Conservation (phyloP, 108 stramenopile species). For the Mayamaea pseudoterrestris region DNA sequence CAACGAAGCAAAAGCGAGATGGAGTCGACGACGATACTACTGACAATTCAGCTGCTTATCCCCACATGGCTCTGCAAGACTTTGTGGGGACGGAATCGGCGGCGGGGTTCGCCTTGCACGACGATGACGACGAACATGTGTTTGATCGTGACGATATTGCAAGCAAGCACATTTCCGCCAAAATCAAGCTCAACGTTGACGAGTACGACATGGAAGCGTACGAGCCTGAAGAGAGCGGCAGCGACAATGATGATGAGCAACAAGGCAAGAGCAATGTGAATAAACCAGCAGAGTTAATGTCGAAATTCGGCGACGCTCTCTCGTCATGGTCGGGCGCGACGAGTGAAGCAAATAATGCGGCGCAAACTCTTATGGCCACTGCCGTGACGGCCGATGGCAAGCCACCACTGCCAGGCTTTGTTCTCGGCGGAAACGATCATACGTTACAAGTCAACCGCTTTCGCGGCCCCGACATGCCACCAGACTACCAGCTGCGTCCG, state of each 20-base stretch:
- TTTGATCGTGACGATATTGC: slow-evolving; percentile 16
- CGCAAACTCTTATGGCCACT: neutral
- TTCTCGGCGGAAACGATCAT: slow-evolving; percentile 18
- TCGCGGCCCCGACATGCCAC: slow-evolving; percentile 42
- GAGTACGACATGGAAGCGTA: slow-evolving; percentile 35
- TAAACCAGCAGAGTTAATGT: neutral
- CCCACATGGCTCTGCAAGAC: no score
- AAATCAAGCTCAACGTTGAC: slow-evolving; percentile 13
- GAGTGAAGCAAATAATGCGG: neutral
- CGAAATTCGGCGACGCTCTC: slow-evolving; percentile 9
- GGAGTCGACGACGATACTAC: slow-evolving; percentile 41
- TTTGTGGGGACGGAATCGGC: slow-evolving; percentile 60
- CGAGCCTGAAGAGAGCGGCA: slow-evolving; percentile 23
- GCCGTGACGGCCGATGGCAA: slow-evolving; percentile 24
- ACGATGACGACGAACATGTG: slow-evolving; percentile 79
- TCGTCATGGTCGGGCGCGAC: slow-evolving; percentile 12
- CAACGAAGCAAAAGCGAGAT: neutral
- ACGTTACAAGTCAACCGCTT: slow-evolving; percentile 11
- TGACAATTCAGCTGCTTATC: no score
- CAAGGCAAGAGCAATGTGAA: neutral
- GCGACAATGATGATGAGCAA: slow-evolving; percentile 27
- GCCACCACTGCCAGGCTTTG: slow-evolving; percentile 34
- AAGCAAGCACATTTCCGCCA: slow-evolving; percentile 1
- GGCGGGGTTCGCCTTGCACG: slow-evolving; percentile 72
- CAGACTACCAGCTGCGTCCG: slow-evolving; percentile 17